Percentiles rank a stretch among this genome's conserved stretches.
These are phyloP conservation scores for Neonectria hederae DNA, from an alignment of 2,329 filamentous ascomycete species.

Conservation along the genomic window DNA sequence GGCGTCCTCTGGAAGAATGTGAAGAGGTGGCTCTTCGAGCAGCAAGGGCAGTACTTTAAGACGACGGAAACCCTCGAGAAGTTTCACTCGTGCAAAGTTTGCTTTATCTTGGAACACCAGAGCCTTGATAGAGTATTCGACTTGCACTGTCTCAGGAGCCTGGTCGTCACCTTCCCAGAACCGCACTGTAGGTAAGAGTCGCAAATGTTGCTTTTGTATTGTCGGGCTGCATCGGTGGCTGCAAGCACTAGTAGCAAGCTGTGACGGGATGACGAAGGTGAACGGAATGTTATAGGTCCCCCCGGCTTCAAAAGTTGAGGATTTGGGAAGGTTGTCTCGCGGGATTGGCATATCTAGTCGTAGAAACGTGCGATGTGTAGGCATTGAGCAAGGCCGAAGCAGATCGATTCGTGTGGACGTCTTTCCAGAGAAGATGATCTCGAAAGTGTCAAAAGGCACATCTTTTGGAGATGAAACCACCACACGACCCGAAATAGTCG, in stretches of 20 bases:
- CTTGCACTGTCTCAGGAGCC: slow-evolving; percentile 23
- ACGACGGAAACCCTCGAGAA: background rate
- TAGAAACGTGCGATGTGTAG: slow-evolving; percentile 26
- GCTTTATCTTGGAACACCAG: background rate
- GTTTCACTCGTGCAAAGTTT: background rate
- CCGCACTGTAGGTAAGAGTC: slow-evolving; percentile 32
- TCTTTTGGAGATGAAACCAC: slow-evolving; percentile 13
- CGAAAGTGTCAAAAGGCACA: slow-evolving; percentile 27
- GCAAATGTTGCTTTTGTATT: slow-evolving; percentile 29
- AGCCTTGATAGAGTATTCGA: slow-evolving; percentile 26
- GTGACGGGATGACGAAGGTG: slow-evolving; percentile 31
- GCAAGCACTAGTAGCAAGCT: slow-evolving; percentile 29
- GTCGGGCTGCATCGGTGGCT: slow-evolving; percentile 16
- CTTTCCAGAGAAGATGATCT: slow-evolving; percentile 25
- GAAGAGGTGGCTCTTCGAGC: slow-evolving; percentile 3
- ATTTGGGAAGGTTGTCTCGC: slow-evolving; percentile 8
- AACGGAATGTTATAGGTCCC: slow-evolving; percentile 25
- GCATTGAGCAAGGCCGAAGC: slow-evolving; percentile 24
- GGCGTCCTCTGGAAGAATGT: background rate
- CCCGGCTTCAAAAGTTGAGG: slow-evolving; percentile 19
- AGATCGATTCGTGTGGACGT: slow-evolving; percentile 23
- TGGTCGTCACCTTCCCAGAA: slow-evolving; percentile 34
- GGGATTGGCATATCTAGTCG: slow-evolving; percentile 31
- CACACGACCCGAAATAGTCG: slow-evolving; percentile 24
- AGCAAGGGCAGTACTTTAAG: slow-evolving; percentile 2